These are phyloP conservation scores for Hura crepitans DNA, from an alignment of 441 rosid genomes.

Conservation along the genomic window DNA sequence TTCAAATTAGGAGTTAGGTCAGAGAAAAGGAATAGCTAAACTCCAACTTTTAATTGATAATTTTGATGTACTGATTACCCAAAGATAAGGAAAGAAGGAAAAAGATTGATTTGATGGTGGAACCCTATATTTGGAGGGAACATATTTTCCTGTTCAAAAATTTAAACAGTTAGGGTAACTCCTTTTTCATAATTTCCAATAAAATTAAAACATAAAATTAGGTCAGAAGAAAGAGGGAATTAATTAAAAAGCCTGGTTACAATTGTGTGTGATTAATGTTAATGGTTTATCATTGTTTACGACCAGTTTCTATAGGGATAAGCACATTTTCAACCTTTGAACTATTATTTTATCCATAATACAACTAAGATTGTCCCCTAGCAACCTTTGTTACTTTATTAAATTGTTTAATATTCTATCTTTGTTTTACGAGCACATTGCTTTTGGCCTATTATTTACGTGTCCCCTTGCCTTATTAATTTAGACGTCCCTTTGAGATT, in stretches of 20 bases:
- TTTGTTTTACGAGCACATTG: not conserved
- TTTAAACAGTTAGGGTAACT: not conserved
- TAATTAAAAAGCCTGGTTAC: conserved; percentile 20
- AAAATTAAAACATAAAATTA: no score
- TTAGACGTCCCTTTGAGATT: not conserved
- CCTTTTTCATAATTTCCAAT: no score
- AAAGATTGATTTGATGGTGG: conserved; percentile 8
- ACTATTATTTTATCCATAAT: conserved; percentile 13
- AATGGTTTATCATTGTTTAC: conserved; percentile 13
- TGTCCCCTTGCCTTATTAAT: no score
- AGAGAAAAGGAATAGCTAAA: conserved; percentile 7
- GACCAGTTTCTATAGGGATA: conserved; percentile 22
- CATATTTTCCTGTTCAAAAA: not conserved
- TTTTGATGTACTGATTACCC: conserved; percentile 25
- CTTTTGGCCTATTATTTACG: not conserved
- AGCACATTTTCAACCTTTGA: conserved; percentile 8
- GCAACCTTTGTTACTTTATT: conserved; percentile 15
- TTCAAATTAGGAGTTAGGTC: no score
- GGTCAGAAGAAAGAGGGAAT: conserved; percentile 18
- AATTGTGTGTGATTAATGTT: not conserved
- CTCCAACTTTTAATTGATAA: conserved; percentile 4
- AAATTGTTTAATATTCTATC: not conserved
- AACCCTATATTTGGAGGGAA: not conserved
- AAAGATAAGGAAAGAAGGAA: not conserved
- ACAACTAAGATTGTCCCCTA: conserved; percentile 32